These are phyloP conservation scores for Lactarius akahatsu DNA, from an alignment of 768 basidiomycete species.

Conservation along the genomic window DNA sequence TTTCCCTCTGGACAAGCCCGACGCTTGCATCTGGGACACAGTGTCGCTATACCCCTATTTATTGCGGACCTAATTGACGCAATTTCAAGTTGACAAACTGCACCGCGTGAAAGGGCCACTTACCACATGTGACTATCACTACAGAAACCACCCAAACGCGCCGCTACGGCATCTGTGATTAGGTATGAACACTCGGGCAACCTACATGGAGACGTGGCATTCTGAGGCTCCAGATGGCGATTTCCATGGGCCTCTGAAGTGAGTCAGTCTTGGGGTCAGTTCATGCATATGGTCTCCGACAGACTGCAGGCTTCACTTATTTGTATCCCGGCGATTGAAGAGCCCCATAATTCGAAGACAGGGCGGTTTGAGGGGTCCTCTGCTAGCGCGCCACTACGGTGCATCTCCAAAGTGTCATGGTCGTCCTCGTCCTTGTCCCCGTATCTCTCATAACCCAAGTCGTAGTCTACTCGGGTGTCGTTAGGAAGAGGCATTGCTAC, in stretches of 20 bases:
- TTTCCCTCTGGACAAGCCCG: background rate
- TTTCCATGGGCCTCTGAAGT: background rate
- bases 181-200: background rate
- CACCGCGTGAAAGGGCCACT: background rate
- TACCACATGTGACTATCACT: background rate
- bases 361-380: background rate
- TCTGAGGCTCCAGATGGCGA: too few species aligned
- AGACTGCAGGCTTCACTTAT: background rate
- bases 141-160: conserved; percentile 9
- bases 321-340: background rate
- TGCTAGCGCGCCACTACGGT: background rate
- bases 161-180: background rate
- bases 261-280: background rate
- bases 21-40: background rate
- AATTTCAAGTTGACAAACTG: too few species aligned
- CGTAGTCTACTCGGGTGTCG: too few species aligned
- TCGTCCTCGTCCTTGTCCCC: background rate
- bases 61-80: background rate
- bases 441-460: background rate
- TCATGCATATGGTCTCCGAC: background rate
- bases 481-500: background rate
- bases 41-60: background rate
- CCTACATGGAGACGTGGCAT: background rate
- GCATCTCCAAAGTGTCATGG: background rate
- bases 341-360: background rate